Evolutionary conservation across 176 grass and related monocot species (phyloP), one percentile per base, ranked within the genome.

Genomic region (Urochloa ruziziensis): DNA sequence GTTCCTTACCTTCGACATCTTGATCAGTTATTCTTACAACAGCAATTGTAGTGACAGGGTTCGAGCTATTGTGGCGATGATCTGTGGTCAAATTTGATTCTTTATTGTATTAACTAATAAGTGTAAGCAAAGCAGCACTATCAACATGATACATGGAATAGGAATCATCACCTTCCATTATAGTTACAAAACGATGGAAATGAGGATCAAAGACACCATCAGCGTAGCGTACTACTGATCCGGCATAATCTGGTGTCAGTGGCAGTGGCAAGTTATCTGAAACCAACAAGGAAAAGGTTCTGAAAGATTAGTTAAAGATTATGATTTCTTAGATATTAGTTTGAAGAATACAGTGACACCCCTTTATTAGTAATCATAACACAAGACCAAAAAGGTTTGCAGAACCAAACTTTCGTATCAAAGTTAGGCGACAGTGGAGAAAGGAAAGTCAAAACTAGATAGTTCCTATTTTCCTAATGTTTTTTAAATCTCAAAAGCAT

Each of bases 151-250:
- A 70, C 58, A 72, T 65, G 23, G 32, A 71, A 61, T 32, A 70
- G 6, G 61, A 85, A 24, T 28, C 47, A 39, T 69, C 29, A 97
- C 94, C 94, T 97, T 97, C 94, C 94, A 97, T 94, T 84, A 97
- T 23, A 42, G 94, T 86, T 21, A 97, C 17, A 61, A 86, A 97
- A 82, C 91, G 94, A 70, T 65, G 69, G 66, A 97, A 97, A 49
- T 91, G 87, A 78, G 82, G 89, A 86, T 97, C 91, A 36, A 91
- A 97, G 64, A 79, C 59, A 56, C 94, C 91, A 84, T 97, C 94
- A 13, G 91, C 92, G 65, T 87, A 94, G 70, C 83, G 81, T 30
- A 94, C 71, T 43, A 82, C 65, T 21, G 86, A 62, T 56, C 62
- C 86, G 33, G 75, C 19, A 77, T 91, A 94, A 80, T 91, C 86